phyloP scores from a whole-genome alignment of 768 basidiomycete genomes.

The Mycena rebaudengoi region DNA sequence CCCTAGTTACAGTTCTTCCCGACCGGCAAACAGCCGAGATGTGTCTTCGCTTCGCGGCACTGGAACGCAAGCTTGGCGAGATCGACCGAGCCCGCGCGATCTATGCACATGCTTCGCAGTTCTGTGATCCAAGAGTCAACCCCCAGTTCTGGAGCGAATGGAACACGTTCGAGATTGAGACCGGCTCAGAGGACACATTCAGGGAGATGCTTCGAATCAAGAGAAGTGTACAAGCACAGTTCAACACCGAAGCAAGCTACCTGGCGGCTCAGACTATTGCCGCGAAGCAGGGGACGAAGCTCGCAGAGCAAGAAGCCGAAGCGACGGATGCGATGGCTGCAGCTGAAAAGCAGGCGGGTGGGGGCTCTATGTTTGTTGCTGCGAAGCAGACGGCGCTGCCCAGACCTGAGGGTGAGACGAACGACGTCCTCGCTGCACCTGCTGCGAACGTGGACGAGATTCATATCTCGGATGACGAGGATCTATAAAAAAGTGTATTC shows the following conservation, averaged over 20 bases:
- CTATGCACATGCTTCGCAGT: constrained; percentile 97
- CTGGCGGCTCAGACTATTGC: constrained; percentile 90
- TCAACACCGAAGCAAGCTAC: constrained; percentile 96
- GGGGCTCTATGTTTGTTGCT: constrained; percentile 77
- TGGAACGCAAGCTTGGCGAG: constrained; percentile 98
- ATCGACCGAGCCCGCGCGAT: constrained; percentile 97
- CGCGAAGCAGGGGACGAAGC: constrained; percentile 65
- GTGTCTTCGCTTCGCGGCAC: constrained; percentile 94
- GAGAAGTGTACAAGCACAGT: constrained; percentile 97
- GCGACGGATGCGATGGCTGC: constrained; percentile 87
- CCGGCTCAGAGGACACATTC: constrained; percentile 99
- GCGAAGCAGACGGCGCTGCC: constrained; percentile 64
- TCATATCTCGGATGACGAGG: constrained; percentile 87
- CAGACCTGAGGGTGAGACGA: constrained; percentile 47
- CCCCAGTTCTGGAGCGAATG: constrained; percentile 96
- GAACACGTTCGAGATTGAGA: constrained; percentile 98
- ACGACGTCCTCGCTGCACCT: constrained; percentile 38
- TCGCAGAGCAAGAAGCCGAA: constrained; percentile 52
- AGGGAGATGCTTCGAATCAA: constrained; percentile 95
- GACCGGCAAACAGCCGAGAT: constrained; percentile 96
- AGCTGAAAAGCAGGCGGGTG: constrained; percentile 74
- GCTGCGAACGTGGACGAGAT: constrained; percentile 82
- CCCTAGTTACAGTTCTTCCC: constrained; percentile 65
- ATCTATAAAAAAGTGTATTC: constrained; percentile 49
- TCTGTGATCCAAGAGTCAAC: constrained; percentile 94